These are phyloP conservation scores for Evernia prunastri DNA, from an alignment of 495 filamentous ascomycete genomes.

Conservation along the genomic window DNA sequence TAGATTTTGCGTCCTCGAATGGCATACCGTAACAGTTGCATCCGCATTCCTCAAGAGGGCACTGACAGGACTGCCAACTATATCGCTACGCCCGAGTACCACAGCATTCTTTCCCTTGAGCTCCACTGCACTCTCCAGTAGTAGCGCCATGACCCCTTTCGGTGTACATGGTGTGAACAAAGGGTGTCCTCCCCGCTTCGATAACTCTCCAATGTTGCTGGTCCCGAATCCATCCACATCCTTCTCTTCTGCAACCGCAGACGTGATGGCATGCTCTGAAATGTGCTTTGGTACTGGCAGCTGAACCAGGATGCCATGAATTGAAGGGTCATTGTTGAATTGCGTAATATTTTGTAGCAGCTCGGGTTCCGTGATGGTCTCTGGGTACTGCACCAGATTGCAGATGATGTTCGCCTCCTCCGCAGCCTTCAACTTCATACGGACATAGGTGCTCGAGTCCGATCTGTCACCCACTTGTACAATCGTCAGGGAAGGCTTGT, in stretches of 20 bases:
- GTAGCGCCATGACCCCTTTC: conserved; percentile 90
- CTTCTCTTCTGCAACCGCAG: conserved; percentile 83
- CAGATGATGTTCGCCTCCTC: conserved; percentile 89
- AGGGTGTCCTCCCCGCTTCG: conserved; percentile 84
- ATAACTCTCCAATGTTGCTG: conserved; percentile 88
- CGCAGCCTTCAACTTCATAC: conserved; percentile 98
- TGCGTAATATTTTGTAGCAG: conserved; percentile 71
- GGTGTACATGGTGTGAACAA: conserved; percentile 92
- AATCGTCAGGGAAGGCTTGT: conserved; percentile 82
- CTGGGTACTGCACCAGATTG: conserved; percentile 74
- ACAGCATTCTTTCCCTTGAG: conserved; percentile 87
- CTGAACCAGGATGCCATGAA: conserved; percentile 93
- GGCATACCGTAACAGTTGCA: conserved; percentile 93
- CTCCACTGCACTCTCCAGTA: conserved; percentile 76
- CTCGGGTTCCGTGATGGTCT: conserved; percentile 75
- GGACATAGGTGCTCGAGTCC: conserved; percentile 97
- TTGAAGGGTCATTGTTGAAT: conserved; percentile 78
- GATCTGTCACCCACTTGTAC: conserved; percentile 90
- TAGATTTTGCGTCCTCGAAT: conserved; percentile 75
- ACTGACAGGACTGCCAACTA: conserved; percentile 94
- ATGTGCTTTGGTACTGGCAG: conserved; percentile 83
- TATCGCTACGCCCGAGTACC: conserved; percentile 90
- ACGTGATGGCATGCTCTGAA: conserved; percentile 82
- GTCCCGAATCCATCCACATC: conserved; percentile 97
- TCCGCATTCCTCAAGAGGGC: conserved; percentile 91